Conservation (phyloP, 192 early-diverging fungal genomes). For the Mortierella antarctica region DNA sequence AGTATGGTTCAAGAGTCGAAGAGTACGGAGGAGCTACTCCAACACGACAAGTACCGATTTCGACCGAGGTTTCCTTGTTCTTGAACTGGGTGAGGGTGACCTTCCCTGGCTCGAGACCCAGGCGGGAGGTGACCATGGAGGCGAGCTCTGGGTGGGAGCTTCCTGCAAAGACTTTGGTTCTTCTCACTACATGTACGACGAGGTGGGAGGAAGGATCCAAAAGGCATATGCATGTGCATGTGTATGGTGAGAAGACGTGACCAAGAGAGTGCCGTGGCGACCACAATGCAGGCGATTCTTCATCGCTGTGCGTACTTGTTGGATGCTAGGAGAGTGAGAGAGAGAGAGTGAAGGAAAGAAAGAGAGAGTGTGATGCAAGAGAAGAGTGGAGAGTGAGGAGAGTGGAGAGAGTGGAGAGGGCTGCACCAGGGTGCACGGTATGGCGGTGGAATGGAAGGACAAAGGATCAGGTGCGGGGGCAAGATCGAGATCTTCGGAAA, state of each 20-base stretch:
- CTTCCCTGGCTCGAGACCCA: constrained; percentile 75
- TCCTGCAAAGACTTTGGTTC: constrained; percentile 91
- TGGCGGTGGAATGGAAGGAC: too few species aligned
- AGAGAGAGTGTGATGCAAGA: too few species aligned
- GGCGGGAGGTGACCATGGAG: constrained; percentile 75
- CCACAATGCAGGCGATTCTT: too few species aligned
- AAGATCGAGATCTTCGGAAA: too few species aligned
- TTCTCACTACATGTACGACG: constrained; percentile 71
- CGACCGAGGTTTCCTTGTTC: constrained; percentile 91
- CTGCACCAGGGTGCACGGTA: too few species aligned
- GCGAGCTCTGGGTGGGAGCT: constrained; percentile 91
- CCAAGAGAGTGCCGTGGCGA: too few species aligned
- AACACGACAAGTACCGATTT: constrained; percentile 62
- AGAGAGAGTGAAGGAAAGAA: neutral
- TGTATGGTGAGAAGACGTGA: neutral
- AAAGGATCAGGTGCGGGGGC: too few species aligned
- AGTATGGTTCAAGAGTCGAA: neutral
- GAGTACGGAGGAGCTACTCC: neutral
- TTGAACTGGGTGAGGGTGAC: constrained; percentile 82
- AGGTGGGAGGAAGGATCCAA: neutral
- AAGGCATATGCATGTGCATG: neutral
- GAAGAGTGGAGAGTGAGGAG: neutral
- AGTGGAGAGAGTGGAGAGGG: neutral
- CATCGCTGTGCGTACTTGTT: too few species aligned
- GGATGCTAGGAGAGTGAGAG: neutral